These are phyloP conservation scores for Rhodocollybia butyracea DNA, from an alignment of 768 basidiomycete genomes.

Conservation along the genomic window DNA sequence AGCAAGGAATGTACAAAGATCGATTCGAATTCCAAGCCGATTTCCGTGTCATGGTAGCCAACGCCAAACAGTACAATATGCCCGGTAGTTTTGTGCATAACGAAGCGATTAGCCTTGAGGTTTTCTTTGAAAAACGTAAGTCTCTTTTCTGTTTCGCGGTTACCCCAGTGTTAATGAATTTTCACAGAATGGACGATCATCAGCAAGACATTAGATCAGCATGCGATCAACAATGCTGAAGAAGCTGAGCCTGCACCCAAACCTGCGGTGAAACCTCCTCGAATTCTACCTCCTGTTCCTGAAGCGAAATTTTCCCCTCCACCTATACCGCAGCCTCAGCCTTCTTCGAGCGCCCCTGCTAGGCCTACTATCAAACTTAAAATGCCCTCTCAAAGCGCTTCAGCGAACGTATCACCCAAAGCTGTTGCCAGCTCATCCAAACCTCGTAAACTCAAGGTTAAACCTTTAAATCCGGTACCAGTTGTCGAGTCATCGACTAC, in stretches of 20 bases:
- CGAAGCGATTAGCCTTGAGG: conserved; percentile 72
- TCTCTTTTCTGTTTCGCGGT: conserved; percentile 11
- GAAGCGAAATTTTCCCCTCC: conserved; percentile 27
- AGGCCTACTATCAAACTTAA: conserved; percentile 70
- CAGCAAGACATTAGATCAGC: conserved; percentile 77
- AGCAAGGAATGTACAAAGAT: conserved; percentile 81
- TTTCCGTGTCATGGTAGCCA: conserved; percentile 82
- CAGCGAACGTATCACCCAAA: neutral
- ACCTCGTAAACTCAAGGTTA: conserved; percentile 24
- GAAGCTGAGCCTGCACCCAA: conserved; percentile 11
- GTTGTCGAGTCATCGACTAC: neutral
- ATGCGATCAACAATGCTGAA: conserved; percentile 15
- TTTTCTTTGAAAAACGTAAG: conserved; percentile 84
- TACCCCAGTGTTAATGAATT: neutral
- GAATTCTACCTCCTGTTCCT: conserved; percentile 35
- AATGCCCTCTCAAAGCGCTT: conserved; percentile 25
- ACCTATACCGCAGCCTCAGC: conserved; percentile 17
- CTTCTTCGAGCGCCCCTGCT: conserved; percentile 30
- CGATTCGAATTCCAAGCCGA: conserved; percentile 83
- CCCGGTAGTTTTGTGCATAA: conserved; percentile 69
- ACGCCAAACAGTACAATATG: conserved; percentile 84
- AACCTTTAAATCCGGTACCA: neutral
- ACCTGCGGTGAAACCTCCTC: conserved; percentile 18
- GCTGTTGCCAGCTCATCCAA: conserved; percentile 13
- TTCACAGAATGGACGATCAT: conserved; percentile 80